Evolutionary conservation across 192 early-diverging fungal species (phyloP).

Genomic region (Backusella liffmaniae): DNA sequence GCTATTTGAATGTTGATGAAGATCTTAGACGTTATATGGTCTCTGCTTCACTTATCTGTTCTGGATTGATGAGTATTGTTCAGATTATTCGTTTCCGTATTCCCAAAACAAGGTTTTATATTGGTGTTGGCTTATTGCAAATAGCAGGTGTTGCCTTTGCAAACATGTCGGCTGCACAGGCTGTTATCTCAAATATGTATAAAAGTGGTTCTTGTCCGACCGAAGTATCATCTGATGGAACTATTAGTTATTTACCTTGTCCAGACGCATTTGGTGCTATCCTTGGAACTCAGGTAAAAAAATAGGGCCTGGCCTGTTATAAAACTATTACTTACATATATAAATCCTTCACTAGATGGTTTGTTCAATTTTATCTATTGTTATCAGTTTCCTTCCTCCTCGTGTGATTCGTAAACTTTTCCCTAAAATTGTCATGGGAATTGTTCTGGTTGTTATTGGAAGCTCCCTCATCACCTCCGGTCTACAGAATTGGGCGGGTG

Average conservation of each 20-base stretch:
- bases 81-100: slow-evolving; percentile 46
- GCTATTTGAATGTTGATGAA: slow-evolving; percentile 40
- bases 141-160: slow-evolving; percentile 58
- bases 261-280: slow-evolving; percentile 54
- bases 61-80: slow-evolving; percentile 34
- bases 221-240: slow-evolving; percentile 34
- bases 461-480: slow-evolving; percentile 42
- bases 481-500: slow-evolving; percentile 51
- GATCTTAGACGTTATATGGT: slow-evolving; percentile 42
- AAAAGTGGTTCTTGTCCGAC: slow-evolving; percentile 23
- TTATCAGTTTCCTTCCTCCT: slow-evolving; percentile 48
- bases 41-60: slow-evolving; percentile 42
- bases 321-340: not conserved
- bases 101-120: slow-evolving; percentile 47
- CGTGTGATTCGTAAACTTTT: slow-evolving; percentile 46
- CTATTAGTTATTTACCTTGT: slow-evolving; percentile 38
- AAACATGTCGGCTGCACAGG: slow-evolving; percentile 46
- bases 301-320: not conserved
- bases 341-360: slow-evolving; percentile 30
- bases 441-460: slow-evolving; percentile 49
- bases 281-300: slow-evolving; percentile 40
- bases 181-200: slow-evolving; percentile 38
- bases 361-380: slow-evolving; percentile 43
- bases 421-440: slow-evolving; percentile 56
- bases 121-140: slow-evolving; percentile 34